phyloP scores from a whole-genome alignment of 306 rosid species.

The Malus sieversii region DNA sequence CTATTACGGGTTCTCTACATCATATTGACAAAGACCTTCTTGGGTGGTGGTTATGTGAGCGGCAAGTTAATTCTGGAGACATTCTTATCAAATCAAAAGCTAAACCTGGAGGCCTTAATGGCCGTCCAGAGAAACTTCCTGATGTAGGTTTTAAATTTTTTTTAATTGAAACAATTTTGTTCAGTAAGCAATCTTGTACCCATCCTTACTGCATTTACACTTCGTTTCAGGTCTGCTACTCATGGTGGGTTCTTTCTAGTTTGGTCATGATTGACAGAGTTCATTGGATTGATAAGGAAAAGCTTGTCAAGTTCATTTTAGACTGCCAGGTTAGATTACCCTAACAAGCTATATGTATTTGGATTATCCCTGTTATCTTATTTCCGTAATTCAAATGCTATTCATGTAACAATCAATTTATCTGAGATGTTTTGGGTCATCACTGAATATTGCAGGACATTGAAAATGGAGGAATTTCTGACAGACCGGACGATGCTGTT shows the following conservation, averaged over 20 bases:
- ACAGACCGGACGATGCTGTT: conserved; percentile 88
- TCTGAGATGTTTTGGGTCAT: conserved; percentile 11
- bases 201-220: conserved; percentile 10
- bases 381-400: neutral
- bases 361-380: conserved; percentile 1
- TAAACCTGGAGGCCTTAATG: conserved; percentile 74
- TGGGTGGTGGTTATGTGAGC: conserved; percentile 92
- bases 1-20: conserved; percentile 67
- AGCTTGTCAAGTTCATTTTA: conserved; percentile 74
- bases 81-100: neutral
- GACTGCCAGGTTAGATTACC: conserved; percentile 63
- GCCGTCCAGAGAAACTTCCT: conserved; percentile 84
- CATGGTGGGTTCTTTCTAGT: conserved; percentile 98
- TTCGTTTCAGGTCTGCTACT: conserved; percentile 68
- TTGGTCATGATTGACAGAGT: conserved; percentile 90
- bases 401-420: neutral
- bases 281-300: conserved; percentile 84
- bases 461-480: conserved; percentile 91
- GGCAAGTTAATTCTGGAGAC: conserved; percentile 44
- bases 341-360: conserved; percentile 3
- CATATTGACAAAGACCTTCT: conserved; percentile 73
- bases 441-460: conserved; percentile 48
- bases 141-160: conserved; percentile 41
- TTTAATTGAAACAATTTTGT: neutral
- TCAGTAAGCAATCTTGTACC: neutral